These are phyloP conservation scores for Psilocybe mexicana DNA, from an alignment of 1,284 basidiomycete genomes.

Conservation along the genomic window DNA sequence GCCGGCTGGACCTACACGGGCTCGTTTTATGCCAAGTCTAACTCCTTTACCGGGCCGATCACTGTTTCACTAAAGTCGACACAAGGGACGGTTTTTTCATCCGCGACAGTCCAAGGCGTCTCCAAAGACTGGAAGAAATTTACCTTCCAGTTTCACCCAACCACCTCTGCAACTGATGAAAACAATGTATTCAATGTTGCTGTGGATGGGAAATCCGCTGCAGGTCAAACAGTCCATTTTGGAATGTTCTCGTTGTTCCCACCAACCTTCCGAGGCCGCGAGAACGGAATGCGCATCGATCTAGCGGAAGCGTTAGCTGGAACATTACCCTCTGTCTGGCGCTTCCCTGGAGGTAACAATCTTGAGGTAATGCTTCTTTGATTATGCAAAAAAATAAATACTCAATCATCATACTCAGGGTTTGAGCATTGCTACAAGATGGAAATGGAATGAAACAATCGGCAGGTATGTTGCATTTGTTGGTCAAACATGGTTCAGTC, in stretches of 20 bases:
- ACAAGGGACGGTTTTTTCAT: conserved; percentile 32
- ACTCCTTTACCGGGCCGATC: conserved; percentile 31
- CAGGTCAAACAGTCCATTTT: conserved; percentile 36
- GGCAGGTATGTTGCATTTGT: conserved; percentile 24
- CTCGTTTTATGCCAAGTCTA: conserved; percentile 36
- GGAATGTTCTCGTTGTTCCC: conserved; percentile 40
- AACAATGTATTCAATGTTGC: conserved; percentile 38
- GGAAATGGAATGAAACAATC: conserved; percentile 44
- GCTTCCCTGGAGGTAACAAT: conserved; percentile 45
- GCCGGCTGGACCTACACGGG: conserved; percentile 37
- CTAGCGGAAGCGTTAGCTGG: conserved; percentile 38
- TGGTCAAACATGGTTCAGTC: neutral
- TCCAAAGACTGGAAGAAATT: conserved; percentile 35
- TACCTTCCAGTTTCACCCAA: conserved; percentile 32
- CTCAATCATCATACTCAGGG: conserved; percentile 18
- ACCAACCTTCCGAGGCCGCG: conserved; percentile 37
- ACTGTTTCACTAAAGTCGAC: conserved; percentile 35
- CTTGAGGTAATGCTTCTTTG: conserved; percentile 26
- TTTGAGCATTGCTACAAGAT: conserved; percentile 33
- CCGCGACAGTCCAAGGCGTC: conserved; percentile 24
- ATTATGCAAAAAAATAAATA: neutral
- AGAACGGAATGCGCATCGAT: conserved; percentile 41
- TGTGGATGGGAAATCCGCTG: conserved; percentile 32
- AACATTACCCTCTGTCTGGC: conserved; percentile 34
- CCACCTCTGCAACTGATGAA: conserved; percentile 28